phyloP scores from a whole-genome alignment of 768 basidiomycete species.

The Infundibulicybe gibba region DNA sequence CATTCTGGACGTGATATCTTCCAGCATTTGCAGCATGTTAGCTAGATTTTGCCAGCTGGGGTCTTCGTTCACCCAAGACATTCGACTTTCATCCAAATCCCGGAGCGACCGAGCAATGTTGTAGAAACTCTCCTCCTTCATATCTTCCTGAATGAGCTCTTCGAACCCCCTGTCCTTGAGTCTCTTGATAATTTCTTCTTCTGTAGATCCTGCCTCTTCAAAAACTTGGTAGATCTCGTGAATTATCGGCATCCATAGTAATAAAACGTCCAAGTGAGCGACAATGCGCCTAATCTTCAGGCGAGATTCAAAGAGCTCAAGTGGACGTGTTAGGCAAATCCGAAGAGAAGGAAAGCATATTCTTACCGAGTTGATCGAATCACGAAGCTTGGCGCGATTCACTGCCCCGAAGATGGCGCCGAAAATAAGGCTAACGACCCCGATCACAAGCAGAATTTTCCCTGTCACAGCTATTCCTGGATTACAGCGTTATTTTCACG shows the following conservation, averaged over 20 bases:
- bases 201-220: constrained; percentile 8
- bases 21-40: too few relatives aligned
- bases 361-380: constrained; percentile 6
- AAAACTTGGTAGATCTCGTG: constrained; percentile 9
- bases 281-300: constrained; percentile 8
- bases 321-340: too few relatives aligned
- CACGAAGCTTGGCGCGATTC: constrained; percentile 7
- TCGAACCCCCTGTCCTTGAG: constrained; percentile 7
- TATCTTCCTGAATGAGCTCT: constrained; percentile 6
- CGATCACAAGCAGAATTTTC: constrained; percentile 7
- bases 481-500: background rate
- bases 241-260: constrained; percentile 6
- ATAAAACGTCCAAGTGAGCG: constrained; percentile 3
- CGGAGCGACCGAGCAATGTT: too few relatives aligned
- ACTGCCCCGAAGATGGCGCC: constrained; percentile 9
- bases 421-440: constrained; percentile 8
- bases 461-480: constrained; percentile 8
- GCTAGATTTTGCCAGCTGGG: too few relatives aligned
- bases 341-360: background rate
- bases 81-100: too few relatives aligned
- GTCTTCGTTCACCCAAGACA: too few relatives aligned
- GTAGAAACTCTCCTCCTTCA: too few relatives aligned
- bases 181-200: constrained; percentile 9
- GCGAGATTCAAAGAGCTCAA: constrained; percentile 9
- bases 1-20: too few relatives aligned